Evolutionary conservation across 2,329 filamentous ascomycete genomes (phyloP).

Genomic region (Aphanocladium album): DNA sequence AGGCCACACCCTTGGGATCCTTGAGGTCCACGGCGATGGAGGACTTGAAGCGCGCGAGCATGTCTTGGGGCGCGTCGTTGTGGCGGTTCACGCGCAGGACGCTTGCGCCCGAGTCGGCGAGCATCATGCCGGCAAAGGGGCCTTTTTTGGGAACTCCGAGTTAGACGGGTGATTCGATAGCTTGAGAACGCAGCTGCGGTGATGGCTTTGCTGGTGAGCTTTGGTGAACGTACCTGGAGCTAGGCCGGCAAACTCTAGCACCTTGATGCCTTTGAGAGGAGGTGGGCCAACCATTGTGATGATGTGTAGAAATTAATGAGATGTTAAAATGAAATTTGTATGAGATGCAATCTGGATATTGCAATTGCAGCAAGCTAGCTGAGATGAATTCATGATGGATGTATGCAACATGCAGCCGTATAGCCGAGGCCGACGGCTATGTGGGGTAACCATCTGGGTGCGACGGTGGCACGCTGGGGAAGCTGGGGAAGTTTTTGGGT

Average conservation of each 20-base stretch:
- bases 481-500: too few species aligned
- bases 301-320: not conserved
- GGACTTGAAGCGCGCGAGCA: conserved; percentile 73
- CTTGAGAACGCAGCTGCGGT: not conserved
- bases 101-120: conserved; percentile 83
- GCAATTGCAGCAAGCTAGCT: not conserved
- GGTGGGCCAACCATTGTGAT: conserved; percentile 25
- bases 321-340: too few species aligned
- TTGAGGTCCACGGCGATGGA: conserved; percentile 81
- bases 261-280: conserved; percentile 47
- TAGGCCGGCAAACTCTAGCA: conserved; percentile 56
- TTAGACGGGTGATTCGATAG: conserved; percentile 11
- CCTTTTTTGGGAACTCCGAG: conserved; percentile 47
- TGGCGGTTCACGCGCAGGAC: conserved; percentile 80
- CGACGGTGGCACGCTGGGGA: too few species aligned
- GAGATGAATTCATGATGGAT: not conserved
- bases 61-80: conserved; percentile 51
- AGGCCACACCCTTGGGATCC: conserved; percentile 52
- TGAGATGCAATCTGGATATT: not conserved
- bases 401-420: not conserved
- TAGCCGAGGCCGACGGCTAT: conserved; percentile 9
- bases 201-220: not conserved
- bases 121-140: conserved; percentile 81
- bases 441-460: not conserved
- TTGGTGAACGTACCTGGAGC: conserved; percentile 49